These are phyloP conservation scores for Phytopythium sindhum DNA, from an alignment of 352 stramenopile species.

Conservation along the genomic window DNA sequence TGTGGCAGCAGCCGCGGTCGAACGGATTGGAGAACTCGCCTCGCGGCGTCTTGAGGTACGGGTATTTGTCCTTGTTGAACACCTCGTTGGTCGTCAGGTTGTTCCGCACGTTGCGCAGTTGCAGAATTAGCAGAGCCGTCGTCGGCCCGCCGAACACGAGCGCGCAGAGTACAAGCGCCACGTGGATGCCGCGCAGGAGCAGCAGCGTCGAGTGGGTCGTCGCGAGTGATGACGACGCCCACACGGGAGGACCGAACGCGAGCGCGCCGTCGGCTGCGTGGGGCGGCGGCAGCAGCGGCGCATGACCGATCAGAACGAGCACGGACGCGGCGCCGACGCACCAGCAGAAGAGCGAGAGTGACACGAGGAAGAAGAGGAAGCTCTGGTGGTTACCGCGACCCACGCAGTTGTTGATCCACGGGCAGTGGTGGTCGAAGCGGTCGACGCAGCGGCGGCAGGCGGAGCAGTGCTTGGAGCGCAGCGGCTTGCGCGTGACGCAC, in stretches of 20 bases:
- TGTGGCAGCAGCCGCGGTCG: constrained; percentile 50
- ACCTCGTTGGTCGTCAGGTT: constrained; percentile 86
- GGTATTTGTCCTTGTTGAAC: constrained; percentile 90
- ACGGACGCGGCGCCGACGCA: constrained; percentile 41
- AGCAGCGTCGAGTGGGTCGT: constrained; percentile 29
- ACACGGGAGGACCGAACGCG: constrained; percentile 9
- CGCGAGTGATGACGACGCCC: neutral
- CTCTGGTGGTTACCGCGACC: constrained; percentile 67
- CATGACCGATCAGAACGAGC: constrained; percentile 38
- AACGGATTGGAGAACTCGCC: constrained; percentile 83
- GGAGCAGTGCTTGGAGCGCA: constrained; percentile 80
- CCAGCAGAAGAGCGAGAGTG: constrained; percentile 47
- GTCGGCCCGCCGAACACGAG: constrained; percentile 72
- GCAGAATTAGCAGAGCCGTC: constrained; percentile 47
- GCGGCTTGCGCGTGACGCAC: constrained; percentile 70
- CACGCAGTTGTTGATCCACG: constrained; percentile 87
- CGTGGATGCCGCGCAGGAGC: constrained; percentile 54
- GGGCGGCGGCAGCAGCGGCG: constrained; percentile 36
- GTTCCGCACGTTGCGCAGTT: constrained; percentile 65
- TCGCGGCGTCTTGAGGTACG: constrained; percentile 75
- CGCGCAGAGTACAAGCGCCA: constrained; percentile 44
- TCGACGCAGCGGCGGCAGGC: constrained; percentile 75
- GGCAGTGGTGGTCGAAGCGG: constrained; percentile 84
- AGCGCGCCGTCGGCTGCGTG: neutral
- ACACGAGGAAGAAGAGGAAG: constrained; percentile 68